Evolutionary conservation across 2,329 filamentous ascomycete genomes (phyloP).

Genomic region (Venturia pyrina): DNA sequence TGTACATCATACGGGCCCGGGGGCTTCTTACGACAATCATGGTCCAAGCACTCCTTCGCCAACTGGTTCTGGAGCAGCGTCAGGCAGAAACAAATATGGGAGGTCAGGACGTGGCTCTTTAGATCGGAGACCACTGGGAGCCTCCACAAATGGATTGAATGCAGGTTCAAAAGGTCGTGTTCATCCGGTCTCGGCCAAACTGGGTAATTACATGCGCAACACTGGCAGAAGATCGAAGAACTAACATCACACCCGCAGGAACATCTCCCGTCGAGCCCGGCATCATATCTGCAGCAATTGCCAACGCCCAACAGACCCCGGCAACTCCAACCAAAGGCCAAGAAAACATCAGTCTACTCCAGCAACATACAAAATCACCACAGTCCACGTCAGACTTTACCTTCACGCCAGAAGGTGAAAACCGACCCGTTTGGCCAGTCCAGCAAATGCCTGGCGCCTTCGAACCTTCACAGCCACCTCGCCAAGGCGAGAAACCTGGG

Average conservation of each 20-base stretch:
- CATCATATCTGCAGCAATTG: conserved; percentile 87
- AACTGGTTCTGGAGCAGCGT: conserved; percentile 60
- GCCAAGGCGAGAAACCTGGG: neutral
- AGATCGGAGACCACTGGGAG: conserved; percentile 34
- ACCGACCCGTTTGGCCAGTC: conserved; percentile 66
- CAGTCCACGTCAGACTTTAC: conserved; percentile 84
- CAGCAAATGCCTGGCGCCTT: conserved; percentile 14
- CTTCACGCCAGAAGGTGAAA: conserved; percentile 85
- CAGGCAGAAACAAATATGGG: conserved; percentile 77
- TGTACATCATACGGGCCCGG: neutral
- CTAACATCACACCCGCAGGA: conserved; percentile 26
- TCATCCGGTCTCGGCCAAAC: neutral
- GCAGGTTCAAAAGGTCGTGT: neutral
- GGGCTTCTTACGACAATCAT: neutral
- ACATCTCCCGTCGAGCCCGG: conserved; percentile 47
- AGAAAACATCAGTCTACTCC: conserved; percentile 69
- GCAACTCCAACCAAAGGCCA: conserved; percentile 51
- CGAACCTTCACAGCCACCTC: conserved; percentile 16
- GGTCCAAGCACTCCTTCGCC: conserved; percentile 2
- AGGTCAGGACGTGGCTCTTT: conserved; percentile 37
- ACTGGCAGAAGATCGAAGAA: neutral
- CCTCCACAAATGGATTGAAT: conserved; percentile 33
- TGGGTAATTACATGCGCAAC: conserved; percentile 4
- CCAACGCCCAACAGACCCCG: conserved; percentile 32
- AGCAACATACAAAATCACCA: conserved; percentile 54